Evolutionary conservation across 192 early-diverging fungal genomes (phyloP).

Genomic region (Entomortierella chlamydospora): DNA sequence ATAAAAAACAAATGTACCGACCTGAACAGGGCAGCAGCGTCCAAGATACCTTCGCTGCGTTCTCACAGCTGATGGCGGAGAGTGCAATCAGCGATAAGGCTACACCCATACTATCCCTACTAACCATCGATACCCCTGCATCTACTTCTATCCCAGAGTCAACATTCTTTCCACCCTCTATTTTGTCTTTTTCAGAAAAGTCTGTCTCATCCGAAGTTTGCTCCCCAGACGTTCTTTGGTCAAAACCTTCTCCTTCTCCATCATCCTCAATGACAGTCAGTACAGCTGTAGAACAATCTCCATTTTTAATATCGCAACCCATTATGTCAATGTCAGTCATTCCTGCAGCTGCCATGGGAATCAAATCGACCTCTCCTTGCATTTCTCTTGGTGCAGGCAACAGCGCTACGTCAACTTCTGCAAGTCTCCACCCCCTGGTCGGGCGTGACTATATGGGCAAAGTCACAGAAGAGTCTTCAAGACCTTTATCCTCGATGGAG

Average conservation of each 20-base stretch:
- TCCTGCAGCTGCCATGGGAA: slow-evolving; percentile 35
- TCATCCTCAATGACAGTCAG: background rate
- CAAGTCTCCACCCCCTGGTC: slow-evolving; percentile 51
- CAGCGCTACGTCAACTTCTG: background rate
- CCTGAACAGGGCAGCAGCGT: slow-evolving; percentile 22
- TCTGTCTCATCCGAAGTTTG: slow-evolving; percentile 1
- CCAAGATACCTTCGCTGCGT: slow-evolving; percentile 31
- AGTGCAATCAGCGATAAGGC: slow-evolving; percentile 14
- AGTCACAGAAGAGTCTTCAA: slow-evolving; percentile 1
- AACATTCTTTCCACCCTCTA: slow-evolving; percentile 2
- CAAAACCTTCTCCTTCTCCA: background rate
- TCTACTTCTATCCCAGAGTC: background rate
- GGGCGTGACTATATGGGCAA: slow-evolving; percentile 30
- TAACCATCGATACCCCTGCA: slow-evolving; percentile 23
- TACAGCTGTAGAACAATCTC: background rate
- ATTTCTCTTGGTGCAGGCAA: background rate
- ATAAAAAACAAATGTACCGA: slow-evolving; percentile 2
- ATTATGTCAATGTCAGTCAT: slow-evolving; percentile 23
- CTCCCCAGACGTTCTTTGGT: background rate
- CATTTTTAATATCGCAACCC: slow-evolving; percentile 17
- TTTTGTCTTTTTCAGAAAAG: slow-evolving; percentile 1
- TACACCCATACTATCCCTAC: slow-evolving; percentile 8
- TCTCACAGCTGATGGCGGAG: slow-evolving; percentile 29
- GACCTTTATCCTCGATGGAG: slow-evolving; percentile 51
- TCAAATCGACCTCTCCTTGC: slow-evolving; percentile 18